Conservation (phyloP, 2,329 filamentous ascomycete species). For the Emergomyces africanus region DNA sequence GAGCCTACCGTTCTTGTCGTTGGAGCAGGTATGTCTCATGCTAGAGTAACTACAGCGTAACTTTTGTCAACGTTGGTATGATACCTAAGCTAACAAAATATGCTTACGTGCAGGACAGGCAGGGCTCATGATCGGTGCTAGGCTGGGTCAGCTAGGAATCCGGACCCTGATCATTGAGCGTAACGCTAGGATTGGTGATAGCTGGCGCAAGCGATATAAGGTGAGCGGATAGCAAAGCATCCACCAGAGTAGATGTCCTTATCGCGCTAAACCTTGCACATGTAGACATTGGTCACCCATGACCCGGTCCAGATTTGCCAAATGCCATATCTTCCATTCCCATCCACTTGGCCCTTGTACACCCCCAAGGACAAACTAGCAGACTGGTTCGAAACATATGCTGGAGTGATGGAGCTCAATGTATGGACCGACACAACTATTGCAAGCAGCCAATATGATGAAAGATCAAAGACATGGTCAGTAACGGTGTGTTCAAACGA, state of each 20-base stretch:
- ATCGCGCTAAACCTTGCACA: background rate
- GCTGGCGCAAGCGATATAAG: slow-evolving; percentile 39
- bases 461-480: slow-evolving; percentile 26
- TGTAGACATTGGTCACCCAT: slow-evolving; percentile 27
- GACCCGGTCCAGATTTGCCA: slow-evolving; percentile 30
- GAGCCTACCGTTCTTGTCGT: slow-evolving; percentile 31
- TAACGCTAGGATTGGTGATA: slow-evolving; percentile 35
- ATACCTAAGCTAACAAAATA: background rate
- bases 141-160: slow-evolving; percentile 29
- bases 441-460: slow-evolving; percentile 28
- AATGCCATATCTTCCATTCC: slow-evolving; percentile 29
- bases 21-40: slow-evolving; percentile 22
- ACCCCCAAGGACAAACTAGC: slow-evolving; percentile 36
- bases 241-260: background rate
- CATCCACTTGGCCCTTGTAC: slow-evolving; percentile 31
- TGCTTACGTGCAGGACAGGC: slow-evolving; percentile 27
- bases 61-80: background rate
- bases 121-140: slow-evolving; percentile 30
- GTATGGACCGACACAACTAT: slow-evolving; percentile 32
- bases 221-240: slow-evolving; percentile 10
- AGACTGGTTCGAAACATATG: slow-evolving; percentile 38
- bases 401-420: slow-evolving; percentile 37
- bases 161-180: slow-evolving; percentile 34
- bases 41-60: too few relatives aligned
- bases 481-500: slow-evolving; percentile 20